phyloP scores from a whole-genome alignment of 805 yeast genomes.

The Starmerella stigmatis region DNA sequence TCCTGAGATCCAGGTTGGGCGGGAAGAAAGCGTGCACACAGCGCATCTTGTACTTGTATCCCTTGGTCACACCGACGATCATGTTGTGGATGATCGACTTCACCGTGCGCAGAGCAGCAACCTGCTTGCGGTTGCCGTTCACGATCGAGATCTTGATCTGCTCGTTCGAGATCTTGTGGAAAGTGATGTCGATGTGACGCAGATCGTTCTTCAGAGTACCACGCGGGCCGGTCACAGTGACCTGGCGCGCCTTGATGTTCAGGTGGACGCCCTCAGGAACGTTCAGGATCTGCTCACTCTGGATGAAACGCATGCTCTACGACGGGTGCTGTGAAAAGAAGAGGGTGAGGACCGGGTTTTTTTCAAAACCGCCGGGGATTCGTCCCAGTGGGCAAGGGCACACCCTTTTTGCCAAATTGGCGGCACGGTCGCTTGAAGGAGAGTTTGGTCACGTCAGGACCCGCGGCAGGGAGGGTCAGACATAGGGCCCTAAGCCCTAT shows the following conservation, averaged over 20 bases:
- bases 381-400: conserved; percentile 7
- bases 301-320: conserved; percentile 82
- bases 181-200: conserved; percentile 90
- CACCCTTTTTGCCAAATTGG: no score
- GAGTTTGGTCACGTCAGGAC: no score
- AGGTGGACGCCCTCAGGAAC: conserved; percentile 91
- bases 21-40: conserved; percentile 99
- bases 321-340: background rate
- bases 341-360: background rate
- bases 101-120: conserved; percentile 98
- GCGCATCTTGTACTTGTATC: conserved; percentile 99
- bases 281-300: conserved; percentile 72
- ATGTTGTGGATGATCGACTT: conserved; percentile 88
- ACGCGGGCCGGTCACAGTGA: conserved; percentile 95
- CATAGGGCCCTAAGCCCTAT: conserved; percentile 12
- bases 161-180: conserved; percentile 59
- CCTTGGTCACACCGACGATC: conserved; percentile 97
- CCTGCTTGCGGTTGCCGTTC: conserved; percentile 99
- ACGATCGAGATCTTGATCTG: conserved; percentile 83
- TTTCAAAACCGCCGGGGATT: background rate
- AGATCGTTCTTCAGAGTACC: conserved; percentile 85
- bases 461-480: background rate
- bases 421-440: no score
- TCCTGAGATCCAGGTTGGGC: conserved; percentile 88
- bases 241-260: conserved; percentile 78